Base-by-base conservation (phyloP, 169 alveolate species). In the Ichthyophthirius multifiliis region DNA sequence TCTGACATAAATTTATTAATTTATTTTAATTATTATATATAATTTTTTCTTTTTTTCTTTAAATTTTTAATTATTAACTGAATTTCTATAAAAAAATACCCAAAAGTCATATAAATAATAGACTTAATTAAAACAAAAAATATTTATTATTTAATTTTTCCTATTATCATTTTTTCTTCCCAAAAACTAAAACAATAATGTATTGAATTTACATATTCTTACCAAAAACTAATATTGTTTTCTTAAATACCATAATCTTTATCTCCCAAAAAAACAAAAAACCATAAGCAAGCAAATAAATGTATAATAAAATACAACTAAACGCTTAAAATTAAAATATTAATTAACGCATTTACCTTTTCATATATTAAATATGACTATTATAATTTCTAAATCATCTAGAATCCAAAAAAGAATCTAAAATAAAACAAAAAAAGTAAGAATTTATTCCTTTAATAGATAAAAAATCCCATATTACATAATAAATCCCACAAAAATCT, bases 261-360 rank as follows among this genome's bases (percentile, higher is more conserved):
- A 27, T 55, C 18, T 27, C n/a, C n/a, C n/a, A 27, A 27, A 9
- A 34, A 34, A 1, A 55, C 31, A 6, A 15, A 55, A 6, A 27
- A 55, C 71, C 71, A 55, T 18, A 55, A 27, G 9, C 71, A 55
- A 6, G 71, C 71, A 55, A 55, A 55, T 55, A 55, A 3, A 55
- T 55, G 71, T 1, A 39, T 39, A 55, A 55, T 27, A 23, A 55
- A 55, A 6, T 18, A 15, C 7, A 55, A 13, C 3, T 27, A 55
- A 27, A 27, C 23, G 0, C 23, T 9, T 10, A 55, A 27, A 55
- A 55, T 3, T 20, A n/a, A 27, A 39, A 55, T 55, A 9, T 55
- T 55, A 1, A 55, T 55, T 2, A 55, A 23, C 13, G 71, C 71
- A 15, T 55, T 34, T 3, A 39, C 31, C 31, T 55, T 55, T 10